A percentile compares a stretch with the other conserved stretches of the same genome.
Conservation (phyloP, 2,329 filamentous ascomycete species). For the Diaporthe sp. region DNA sequence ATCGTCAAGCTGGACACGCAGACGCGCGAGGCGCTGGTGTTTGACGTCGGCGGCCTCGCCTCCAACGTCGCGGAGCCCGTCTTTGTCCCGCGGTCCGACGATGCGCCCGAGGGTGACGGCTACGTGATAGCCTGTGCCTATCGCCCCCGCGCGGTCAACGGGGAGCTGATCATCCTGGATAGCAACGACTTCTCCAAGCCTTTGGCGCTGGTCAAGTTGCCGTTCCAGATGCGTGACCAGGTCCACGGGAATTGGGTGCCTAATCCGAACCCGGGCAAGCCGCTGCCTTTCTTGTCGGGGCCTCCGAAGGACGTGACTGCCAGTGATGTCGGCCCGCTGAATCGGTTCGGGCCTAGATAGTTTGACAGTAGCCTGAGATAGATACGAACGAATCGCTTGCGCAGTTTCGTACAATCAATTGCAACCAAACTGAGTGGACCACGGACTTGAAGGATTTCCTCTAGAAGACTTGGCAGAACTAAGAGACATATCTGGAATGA, state of each 20-base stretch:
- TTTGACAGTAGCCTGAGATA: neutral
- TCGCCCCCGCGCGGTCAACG: neutral
- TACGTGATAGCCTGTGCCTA: neutral
- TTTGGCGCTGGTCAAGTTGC: neutral
- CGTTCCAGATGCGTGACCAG: neutral
- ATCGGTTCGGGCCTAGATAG: neutral
- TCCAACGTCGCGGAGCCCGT: neutral
- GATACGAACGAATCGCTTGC: neutral
- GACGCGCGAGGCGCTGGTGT: conserved; percentile 3
- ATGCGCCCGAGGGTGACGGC: neutral
- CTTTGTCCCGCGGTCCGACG: neutral
- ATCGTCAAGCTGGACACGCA: conserved; percentile 1
- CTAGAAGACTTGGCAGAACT: neutral
- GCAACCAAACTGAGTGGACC: neutral
- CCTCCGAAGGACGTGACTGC: neutral
- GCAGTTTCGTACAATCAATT: neutral
- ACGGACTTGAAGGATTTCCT: neutral
- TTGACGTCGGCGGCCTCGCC: neutral
- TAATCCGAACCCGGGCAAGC: conserved; percentile 1
- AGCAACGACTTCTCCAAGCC: conserved; percentile 5
- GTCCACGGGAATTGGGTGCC: conserved; percentile 1
- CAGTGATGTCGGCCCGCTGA: neutral
- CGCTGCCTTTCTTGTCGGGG: neutral
- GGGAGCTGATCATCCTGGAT: conserved; percentile 10
- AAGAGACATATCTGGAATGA: neutral